Conservation (phyloP, 768 basidiomycete genomes). For the Fomitopsis pulvina region DNA sequence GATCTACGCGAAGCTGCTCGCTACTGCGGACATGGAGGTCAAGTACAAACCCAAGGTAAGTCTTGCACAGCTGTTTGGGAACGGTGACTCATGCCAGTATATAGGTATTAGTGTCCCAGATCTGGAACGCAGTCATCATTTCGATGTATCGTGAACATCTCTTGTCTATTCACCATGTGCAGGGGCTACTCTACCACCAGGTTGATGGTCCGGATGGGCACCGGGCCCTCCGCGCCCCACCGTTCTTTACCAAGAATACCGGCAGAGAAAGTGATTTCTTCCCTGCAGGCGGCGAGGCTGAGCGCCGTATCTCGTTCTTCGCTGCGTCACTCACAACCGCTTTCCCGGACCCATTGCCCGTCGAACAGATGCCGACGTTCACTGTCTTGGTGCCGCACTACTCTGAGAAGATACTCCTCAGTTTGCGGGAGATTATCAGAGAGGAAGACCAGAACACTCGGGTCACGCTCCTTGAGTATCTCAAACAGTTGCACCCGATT, state of each 20-base stretch:
- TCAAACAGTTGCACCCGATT: slow-evolving; percentile 96
- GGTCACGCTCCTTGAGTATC: slow-evolving; percentile 93
- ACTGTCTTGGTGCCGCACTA: slow-evolving; percentile 99
- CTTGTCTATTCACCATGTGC: slow-evolving; percentile 96
- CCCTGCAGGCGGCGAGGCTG: slow-evolving; percentile 90
- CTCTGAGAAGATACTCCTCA: slow-evolving; percentile 96
- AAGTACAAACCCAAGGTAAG: slow-evolving; percentile 97
- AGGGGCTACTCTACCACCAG: slow-evolving; percentile 95
- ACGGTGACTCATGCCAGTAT: not conserved
- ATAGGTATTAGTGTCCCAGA: slow-evolving; percentile 90
- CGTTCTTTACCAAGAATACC: slow-evolving; percentile 95
- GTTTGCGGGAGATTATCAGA: slow-evolving; percentile 94
- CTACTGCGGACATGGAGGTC: slow-evolving; percentile 96
- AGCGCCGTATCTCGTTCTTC: slow-evolving; percentile 98
- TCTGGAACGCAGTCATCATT: slow-evolving; percentile 99
- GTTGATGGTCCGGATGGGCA: slow-evolving; percentile 86
- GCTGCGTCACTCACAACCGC: slow-evolving; percentile 95
- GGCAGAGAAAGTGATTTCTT: slow-evolving; percentile 81
- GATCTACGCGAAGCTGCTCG: slow-evolving; percentile 94
- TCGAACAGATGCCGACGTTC: slow-evolving; percentile 99
- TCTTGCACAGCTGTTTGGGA: not conserved
- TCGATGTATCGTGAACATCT: slow-evolving; percentile 99
- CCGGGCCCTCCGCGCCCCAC: slow-evolving; percentile 89
- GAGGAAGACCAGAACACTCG: slow-evolving; percentile 97
- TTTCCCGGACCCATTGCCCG: slow-evolving; percentile 89